Evolutionary conservation across 768 basidiomycete species (phyloP).

Genomic region (Suillus hirtellus): DNA sequence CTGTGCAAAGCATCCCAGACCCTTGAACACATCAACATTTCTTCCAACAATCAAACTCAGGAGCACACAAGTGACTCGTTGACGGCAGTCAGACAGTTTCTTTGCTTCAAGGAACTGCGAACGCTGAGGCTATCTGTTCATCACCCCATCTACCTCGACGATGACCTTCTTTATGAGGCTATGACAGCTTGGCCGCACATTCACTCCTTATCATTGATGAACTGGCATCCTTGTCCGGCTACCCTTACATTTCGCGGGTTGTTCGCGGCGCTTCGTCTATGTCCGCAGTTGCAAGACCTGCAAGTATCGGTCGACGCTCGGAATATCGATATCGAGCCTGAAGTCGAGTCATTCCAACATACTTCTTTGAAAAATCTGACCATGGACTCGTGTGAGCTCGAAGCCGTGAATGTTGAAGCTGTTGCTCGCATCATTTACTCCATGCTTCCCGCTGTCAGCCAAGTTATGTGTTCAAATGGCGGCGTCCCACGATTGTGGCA

Average conservation of each 20-base stretch:
- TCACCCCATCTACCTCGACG: not conserved
- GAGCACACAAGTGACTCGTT: not conserved
- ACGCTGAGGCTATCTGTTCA: not conserved
- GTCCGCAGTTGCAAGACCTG: not conserved
- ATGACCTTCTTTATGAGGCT: not conserved
- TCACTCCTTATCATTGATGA: not conserved
- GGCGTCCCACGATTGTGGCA: not conserved
- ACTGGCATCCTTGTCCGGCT: too few species aligned
- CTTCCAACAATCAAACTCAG: not conserved
- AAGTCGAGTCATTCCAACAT: not conserved
- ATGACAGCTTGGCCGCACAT: constrained; percentile 3
- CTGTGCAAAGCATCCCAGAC: constrained; percentile 5
- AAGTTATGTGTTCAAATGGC: not conserved
- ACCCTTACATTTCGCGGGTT: constrained; percentile 2
- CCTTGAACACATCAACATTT: not conserved
- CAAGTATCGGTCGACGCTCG: not conserved
- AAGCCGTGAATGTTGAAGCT: not conserved
- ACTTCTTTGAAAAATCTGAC: not conserved
- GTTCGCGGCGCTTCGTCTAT: not conserved
- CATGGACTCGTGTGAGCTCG: not conserved
- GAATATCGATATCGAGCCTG: not conserved
- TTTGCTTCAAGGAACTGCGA: not conserved
- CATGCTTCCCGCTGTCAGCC: not conserved
- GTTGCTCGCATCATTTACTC: not conserved
- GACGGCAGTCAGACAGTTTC: not conserved